A percentile compares a stretch with the other conserved stretches of the same genome.
These are phyloP conservation scores for Scenedesmus sp. DNA, from an alignment of 163 green algal species.

Conservation along the genomic window DNA sequence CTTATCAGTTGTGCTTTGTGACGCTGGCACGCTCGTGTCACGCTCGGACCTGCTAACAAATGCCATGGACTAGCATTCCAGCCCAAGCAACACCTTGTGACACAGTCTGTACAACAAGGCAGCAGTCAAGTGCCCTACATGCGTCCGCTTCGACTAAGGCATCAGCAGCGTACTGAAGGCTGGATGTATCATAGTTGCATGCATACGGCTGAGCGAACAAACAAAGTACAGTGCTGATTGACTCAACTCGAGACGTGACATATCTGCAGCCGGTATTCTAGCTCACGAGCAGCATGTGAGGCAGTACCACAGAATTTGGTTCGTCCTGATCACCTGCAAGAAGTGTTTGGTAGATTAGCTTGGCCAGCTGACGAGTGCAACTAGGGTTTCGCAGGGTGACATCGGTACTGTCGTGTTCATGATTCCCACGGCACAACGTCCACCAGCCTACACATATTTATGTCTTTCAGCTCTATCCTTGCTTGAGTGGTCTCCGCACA, in stretches of 20 bases:
- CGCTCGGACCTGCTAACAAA: slow-evolving; percentile 8
- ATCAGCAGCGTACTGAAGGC: too few species aligned
- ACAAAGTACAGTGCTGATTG: not conserved
- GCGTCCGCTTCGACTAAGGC: not conserved
- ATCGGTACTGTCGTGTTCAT: too few species aligned
- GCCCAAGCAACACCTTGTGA: not conserved
- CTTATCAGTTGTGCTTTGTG: not conserved
- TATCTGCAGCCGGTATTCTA: not conserved
- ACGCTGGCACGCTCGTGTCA: not conserved
- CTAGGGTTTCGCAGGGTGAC: slow-evolving; percentile 1
- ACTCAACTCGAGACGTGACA: not conserved
- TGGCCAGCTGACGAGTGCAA: not conserved
- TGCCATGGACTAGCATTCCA: not conserved
- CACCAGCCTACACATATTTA: not conserved
- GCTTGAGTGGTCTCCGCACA: not conserved
- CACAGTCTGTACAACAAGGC: not conserved
- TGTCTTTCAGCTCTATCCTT: not conserved
- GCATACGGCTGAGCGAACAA: too few species aligned
- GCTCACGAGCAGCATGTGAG: too few species aligned
- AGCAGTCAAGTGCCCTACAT: not conserved
- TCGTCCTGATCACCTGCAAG: not conserved
- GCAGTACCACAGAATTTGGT: too few species aligned
- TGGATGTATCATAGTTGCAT: not conserved
- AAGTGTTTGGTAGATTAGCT: not conserved
- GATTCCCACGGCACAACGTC: not conserved